Evolutionary conservation across 1,284 basidiomycete species (phyloP).

Genomic region (Marasmius sp.): DNA sequence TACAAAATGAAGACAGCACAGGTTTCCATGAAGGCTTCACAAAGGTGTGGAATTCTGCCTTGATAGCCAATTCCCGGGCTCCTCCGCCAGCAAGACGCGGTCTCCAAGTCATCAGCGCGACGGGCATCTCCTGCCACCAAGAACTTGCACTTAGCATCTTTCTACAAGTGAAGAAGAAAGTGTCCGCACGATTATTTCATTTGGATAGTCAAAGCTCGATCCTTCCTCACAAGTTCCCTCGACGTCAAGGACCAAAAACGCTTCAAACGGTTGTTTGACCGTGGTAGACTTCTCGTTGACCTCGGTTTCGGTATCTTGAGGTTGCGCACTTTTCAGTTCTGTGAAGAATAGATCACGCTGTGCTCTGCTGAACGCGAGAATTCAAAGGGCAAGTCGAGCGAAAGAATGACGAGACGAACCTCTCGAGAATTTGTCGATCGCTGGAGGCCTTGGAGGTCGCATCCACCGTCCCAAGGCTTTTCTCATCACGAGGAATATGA

Average conservation of each 20-base stretch:
- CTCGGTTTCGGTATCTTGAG: not conserved
- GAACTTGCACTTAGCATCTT: constrained; percentile 6
- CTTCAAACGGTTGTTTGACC: constrained; percentile 61
- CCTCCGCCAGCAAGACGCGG: constrained; percentile 53
- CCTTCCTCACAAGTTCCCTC: constrained; percentile 85
- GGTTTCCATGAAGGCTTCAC: constrained; percentile 89
- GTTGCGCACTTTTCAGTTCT: not conserved
- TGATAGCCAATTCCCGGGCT: constrained; percentile 61
- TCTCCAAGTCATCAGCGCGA: constrained; percentile 84
- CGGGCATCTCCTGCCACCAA: constrained; percentile 75
- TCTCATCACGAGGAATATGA: not conserved
- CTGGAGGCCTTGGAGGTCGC: not conserved
- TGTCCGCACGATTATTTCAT: constrained; percentile 86
- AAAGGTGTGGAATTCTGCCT: constrained; percentile 85
- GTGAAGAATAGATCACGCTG: not conserved
- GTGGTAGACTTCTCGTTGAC: constrained; percentile 1
- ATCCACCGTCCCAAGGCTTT: not conserved
- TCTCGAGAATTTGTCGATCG: not conserved
- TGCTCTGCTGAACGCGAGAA: too few species aligned
- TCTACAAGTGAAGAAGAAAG: constrained; percentile 8
- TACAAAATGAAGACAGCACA: constrained; percentile 81
- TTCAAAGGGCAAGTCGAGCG: too few species aligned
- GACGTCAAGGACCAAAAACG: constrained; percentile 80
- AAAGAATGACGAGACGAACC: not conserved
- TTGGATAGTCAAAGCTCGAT: constrained; percentile 74